Evolutionary conservation across 305 asterid genomes (phyloP).

Genomic region (Solanum hybrid): DNA sequence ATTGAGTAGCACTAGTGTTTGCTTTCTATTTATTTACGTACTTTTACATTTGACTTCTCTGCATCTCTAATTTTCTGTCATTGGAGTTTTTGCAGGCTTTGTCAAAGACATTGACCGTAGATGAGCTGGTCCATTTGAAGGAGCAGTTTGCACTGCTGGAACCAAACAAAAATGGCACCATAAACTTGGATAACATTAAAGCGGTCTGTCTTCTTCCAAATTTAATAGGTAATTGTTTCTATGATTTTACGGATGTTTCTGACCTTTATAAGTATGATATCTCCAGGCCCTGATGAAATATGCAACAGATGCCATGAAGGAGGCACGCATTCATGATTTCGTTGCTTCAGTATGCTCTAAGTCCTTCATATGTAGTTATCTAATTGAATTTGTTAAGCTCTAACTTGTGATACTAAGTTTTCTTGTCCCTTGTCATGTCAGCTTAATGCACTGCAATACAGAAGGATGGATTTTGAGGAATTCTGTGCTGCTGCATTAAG

Average conservation of each 20-base stretch:
- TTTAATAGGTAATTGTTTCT: no score
- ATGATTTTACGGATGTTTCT: not conserved
- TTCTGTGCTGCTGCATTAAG: slow-evolving; percentile 62
- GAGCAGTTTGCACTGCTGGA: slow-evolving; percentile 36
- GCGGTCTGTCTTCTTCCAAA: slow-evolving; percentile 40
- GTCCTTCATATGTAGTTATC: no score
- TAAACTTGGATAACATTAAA: slow-evolving; percentile 32
- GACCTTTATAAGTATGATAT: no score
- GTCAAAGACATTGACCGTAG: slow-evolving; percentile 41
- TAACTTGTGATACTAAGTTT: no score
- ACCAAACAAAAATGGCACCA: slow-evolving; percentile 42
- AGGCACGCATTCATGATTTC: slow-evolving; percentile 70
- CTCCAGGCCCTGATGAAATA: slow-evolving; percentile 77
- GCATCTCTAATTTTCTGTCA: no score
- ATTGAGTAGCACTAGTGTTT: not conserved
- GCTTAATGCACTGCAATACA: slow-evolving; percentile 75
- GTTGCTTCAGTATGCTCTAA: slow-evolving; percentile 72
- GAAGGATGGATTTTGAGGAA: slow-evolving; percentile 82
- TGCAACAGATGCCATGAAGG: slow-evolving; percentile 91
- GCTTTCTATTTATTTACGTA: not conserved
- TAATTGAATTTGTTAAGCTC: no score
- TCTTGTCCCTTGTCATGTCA: slow-evolving; percentile 7
- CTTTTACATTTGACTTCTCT: not conserved
- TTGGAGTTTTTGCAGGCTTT: slow-evolving; percentile 32
- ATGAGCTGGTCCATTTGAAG: slow-evolving; percentile 38